These are phyloP conservation scores for Aspergillus sp. DNA, from an alignment of 2,329 filamentous ascomycete genomes.

Conservation along the genomic window DNA sequence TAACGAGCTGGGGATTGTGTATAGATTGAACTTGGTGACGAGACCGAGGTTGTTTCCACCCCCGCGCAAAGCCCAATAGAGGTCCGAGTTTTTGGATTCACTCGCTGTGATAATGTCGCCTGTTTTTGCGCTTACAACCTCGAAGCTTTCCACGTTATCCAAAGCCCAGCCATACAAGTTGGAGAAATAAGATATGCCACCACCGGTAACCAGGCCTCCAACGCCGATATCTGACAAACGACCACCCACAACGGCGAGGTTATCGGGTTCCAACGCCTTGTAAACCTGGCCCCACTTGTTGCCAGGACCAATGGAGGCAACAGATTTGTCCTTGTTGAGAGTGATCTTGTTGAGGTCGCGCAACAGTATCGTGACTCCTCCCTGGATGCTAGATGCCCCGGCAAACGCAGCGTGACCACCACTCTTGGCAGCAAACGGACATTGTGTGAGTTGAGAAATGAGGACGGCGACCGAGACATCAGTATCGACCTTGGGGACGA, in stretches of 20 bases:
- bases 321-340: slow-evolving; percentile 27
- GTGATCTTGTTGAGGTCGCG: slow-evolving; percentile 28
- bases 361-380: slow-evolving; percentile 37
- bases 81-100: slow-evolving; percentile 29
- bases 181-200: slow-evolving; percentile 15
- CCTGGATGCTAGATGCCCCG: slow-evolving; percentile 52
- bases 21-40: slow-evolving; percentile 43
- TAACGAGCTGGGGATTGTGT: slow-evolving; percentile 35
- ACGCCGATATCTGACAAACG: slow-evolving; percentile 25
- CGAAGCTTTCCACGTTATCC: slow-evolving; percentile 13
- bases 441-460: slow-evolving; percentile 30
- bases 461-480: slow-evolving; percentile 35
- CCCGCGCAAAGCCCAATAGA: slow-evolving; percentile 44
- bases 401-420: slow-evolving; percentile 60
- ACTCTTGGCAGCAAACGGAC: slow-evolving; percentile 55
- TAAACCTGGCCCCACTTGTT: slow-evolving; percentile 38
- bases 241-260: slow-evolving; percentile 35
- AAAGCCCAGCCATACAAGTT: slow-evolving; percentile 11
- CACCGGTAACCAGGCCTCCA: slow-evolving; percentile 24
- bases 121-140: slow-evolving; percentile 7
- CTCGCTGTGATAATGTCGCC: slow-evolving; percentile 33
- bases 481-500: slow-evolving; percentile 27
- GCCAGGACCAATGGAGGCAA: slow-evolving; percentile 33
- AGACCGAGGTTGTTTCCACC: slow-evolving; percentile 42
- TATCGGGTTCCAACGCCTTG: slow-evolving; percentile 28